Base-by-base conservation (phyloP, 2,329 filamentous ascomycete genomes). In the Botrytis pseudocinerea region DNA sequence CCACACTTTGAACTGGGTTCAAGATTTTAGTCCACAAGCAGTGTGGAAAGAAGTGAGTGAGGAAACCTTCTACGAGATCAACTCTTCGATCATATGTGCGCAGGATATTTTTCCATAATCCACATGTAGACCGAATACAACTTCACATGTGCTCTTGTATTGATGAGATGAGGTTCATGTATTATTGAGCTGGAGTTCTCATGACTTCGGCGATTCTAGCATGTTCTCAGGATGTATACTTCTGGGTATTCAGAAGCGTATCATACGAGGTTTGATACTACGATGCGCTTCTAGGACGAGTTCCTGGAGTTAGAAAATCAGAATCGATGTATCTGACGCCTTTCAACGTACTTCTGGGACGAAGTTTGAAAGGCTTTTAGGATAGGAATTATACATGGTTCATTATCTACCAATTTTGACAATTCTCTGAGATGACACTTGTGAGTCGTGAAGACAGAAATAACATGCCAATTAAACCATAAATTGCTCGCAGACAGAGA, bases 1-100 rank as follows among this genome's bases (percentile, higher is more conserved):
- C 1, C 16, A 3, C 6, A 2, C n/a, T 12, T 16, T 8, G 14
- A 3, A 5, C n/a, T 54, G 12, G 5, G 2, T 2, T 2, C 51
- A 28, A 25, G 48, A 4, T 25, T 51, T 51, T 14, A 10, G 10
- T n/a, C 48, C 14, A n/a, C 2, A n/a, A n/a, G 48, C 10, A 51
- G 46, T 25, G 46, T 1, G 9, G 38, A 9, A 8, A 38, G 38
- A 38, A 38, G 38, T 38, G 38, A 7, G 38, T 8, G 38, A 8
- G 38, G 7, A 38, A 14, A n/a, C 0, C 63, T 12, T 51, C 44
- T 16, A 20, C 44, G 10, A 14, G 2, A 4, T 6, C 8, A 5
- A 54, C 8, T 4, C 7, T 6, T n/a, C 28, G 14, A 28, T 22
- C 2, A 8, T 40, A 2, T 40, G 4, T 12, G 18, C 20, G 32